These are phyloP conservation scores for Schizophyllum commune DNA, from an alignment of 1,284 basidiomycete genomes.

Conservation along the genomic window DNA sequence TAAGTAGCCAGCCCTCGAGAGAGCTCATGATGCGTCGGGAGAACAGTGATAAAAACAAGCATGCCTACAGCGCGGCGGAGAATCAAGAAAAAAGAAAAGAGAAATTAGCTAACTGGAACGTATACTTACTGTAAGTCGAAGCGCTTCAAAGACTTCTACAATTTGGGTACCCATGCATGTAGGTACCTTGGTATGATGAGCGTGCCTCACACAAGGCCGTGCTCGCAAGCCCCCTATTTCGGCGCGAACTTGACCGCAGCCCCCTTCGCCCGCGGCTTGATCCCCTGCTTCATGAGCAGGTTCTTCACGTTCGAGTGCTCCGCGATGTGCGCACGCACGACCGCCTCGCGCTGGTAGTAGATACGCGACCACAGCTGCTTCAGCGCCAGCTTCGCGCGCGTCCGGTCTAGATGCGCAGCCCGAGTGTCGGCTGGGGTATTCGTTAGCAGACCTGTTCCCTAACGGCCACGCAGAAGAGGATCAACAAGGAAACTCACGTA, in stretches of 20 bases:
- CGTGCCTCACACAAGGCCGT: no score
- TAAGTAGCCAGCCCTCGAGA: background rate
- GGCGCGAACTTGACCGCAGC: background rate
- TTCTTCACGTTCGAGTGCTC: background rate
- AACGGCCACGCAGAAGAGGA: background rate
- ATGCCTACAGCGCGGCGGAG: no score
- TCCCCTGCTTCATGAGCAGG: background rate
- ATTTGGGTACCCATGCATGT: no score
- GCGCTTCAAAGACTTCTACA: no score
- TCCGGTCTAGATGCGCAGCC: slow-evolving; percentile 64
- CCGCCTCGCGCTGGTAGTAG: slow-evolving; percentile 45
- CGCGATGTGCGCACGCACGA: slow-evolving; percentile 12
- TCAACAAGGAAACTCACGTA: slow-evolving; percentile 37
- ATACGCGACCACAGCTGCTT: slow-evolving; percentile 58
- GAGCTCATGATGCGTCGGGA: no score
- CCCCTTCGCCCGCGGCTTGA: background rate
- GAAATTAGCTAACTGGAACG: background rate
- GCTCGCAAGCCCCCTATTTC: background rate
- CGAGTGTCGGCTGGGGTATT: slow-evolving; percentile 39
- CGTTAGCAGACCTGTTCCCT: slow-evolving; percentile 27
- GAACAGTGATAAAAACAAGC: no score
- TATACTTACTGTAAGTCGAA: background rate
- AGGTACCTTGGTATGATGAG: no score
- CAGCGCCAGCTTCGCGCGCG: slow-evolving; percentile 55
- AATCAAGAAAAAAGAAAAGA: background rate